Percentiles rank a stretch among this genome's conserved stretches.
phyloP scores from a whole-genome alignment of 2,329 filamentous ascomycete genomes.

The Fusarium sp. region DNA sequence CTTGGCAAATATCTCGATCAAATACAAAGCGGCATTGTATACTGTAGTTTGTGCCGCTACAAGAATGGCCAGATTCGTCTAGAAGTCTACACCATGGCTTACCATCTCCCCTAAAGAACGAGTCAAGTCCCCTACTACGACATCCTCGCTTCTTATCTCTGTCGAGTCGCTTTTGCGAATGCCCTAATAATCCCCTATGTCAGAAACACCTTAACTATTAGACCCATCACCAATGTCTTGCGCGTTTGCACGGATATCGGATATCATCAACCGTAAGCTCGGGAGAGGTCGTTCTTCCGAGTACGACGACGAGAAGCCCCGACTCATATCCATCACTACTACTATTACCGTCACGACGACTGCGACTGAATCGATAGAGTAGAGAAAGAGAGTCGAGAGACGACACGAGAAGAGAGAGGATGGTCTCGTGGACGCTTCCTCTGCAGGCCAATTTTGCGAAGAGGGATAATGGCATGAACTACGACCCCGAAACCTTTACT shows the following conservation, averaged over 20 bases:
- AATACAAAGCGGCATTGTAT: background rate
- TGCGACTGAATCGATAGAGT: conserved; percentile 10
- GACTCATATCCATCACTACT: conserved; percentile 35
- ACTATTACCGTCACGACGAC: conserved; percentile 36
- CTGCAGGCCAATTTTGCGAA: background rate
- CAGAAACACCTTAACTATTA: background rate
- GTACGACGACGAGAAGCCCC: conserved; percentile 25
- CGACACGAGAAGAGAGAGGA: background rate
- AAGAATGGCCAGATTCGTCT: background rate
- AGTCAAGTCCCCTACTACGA: background rate
- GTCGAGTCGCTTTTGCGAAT: background rate
- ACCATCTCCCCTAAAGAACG: conserved; percentile 12
- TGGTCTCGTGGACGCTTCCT: conserved; percentile 9
- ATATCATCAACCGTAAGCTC: conserved; percentile 37
- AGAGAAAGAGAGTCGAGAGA: background rate
- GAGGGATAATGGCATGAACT: background rate
- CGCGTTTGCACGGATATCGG: conserved; percentile 35
- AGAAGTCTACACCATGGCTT: conserved; percentile 15
- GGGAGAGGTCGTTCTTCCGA: conserved; percentile 29
- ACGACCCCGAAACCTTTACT: background rate
- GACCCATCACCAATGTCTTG: conserved; percentile 27
- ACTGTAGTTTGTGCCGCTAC: background rate
- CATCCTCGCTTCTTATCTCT: background rate
- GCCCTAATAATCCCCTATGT: background rate
- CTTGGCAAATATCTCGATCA: background rate